phyloP scores from a whole-genome alignment of 305 asterid genomes.

The Coffea humblotiana region DNA sequence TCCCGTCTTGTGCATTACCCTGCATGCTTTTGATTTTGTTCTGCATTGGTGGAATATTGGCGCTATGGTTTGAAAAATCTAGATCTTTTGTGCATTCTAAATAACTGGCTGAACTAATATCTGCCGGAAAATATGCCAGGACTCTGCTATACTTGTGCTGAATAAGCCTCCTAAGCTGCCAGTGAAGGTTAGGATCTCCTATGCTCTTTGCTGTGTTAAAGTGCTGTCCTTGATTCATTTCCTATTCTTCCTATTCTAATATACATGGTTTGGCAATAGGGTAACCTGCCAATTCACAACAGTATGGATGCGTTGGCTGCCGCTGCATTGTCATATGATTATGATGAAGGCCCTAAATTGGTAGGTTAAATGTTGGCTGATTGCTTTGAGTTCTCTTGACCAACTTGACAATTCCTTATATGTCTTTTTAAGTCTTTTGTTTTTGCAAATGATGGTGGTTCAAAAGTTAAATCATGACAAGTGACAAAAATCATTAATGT shows the following conservation, averaged over 20 bases:
- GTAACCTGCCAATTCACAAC: slow-evolving; percentile 75
- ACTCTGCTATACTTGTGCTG: slow-evolving; percentile 76
- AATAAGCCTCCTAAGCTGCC: slow-evolving; percentile 95
- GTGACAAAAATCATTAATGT: neutral
- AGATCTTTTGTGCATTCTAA: neutral
- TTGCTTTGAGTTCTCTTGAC: neutral
- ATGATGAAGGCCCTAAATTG: slow-evolving; percentile 89
- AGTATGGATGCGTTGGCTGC: slow-evolving; percentile 99
- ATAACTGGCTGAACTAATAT: slow-evolving; percentile 7
- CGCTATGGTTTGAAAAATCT: neutral
- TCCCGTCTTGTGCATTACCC: neutral
- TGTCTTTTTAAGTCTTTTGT: no score
- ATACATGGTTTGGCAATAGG: slow-evolving; percentile 38
- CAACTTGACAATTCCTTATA: neutral
- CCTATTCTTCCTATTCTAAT: slow-evolving; percentile 1
- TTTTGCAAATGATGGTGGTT: neutral
- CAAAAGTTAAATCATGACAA: neutral
- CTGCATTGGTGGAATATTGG: neutral
- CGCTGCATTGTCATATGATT: slow-evolving; percentile 80
- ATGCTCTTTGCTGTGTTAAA: neutral
- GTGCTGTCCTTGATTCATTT: slow-evolving; percentile 4
- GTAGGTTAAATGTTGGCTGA: slow-evolving; percentile 35
- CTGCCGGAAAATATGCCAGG: slow-evolving; percentile 46
- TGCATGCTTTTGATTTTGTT: neutral
- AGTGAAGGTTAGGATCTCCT: slow-evolving; percentile 59